phyloP scores from a whole-genome alignment of 2,329 filamentous ascomycete species.

The Tolypocladium album region DNA sequence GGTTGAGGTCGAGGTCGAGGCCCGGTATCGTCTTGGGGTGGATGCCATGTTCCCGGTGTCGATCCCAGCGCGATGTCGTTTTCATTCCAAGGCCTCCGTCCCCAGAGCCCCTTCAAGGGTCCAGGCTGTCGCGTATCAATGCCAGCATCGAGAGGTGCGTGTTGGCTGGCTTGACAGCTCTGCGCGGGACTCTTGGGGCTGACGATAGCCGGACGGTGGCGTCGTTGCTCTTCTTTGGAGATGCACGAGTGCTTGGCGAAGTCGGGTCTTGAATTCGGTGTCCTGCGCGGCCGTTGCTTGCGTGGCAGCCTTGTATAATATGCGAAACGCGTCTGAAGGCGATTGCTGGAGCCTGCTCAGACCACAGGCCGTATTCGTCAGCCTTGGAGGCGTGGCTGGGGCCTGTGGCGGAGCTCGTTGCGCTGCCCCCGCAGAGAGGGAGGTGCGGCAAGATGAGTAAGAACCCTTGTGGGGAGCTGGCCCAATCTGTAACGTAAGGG shows the following conservation, averaged over 20 bases:
- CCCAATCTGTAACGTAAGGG: not conserved
- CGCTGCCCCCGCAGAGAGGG: not conserved
- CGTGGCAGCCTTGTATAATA: conserved; percentile 9
- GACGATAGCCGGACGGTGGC: not conserved
- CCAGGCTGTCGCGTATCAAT: conserved; percentile 19
- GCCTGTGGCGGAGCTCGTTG: conserved; percentile 2
- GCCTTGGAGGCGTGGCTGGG: conserved; percentile 19
- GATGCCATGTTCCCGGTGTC: conserved; percentile 33
- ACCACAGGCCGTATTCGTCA: conserved; percentile 14
- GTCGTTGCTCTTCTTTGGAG: not conserved
- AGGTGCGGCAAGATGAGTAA: no score
- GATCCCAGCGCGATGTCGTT: conserved; percentile 9
- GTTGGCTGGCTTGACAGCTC: conserved; percentile 9
- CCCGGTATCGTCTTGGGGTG: conserved; percentile 47
- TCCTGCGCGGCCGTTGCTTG: not conserved
- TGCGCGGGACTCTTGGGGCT: conserved; percentile 14
- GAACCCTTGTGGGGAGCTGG: not conserved
- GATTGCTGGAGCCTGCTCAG: conserved; percentile 14
- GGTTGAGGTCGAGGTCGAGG: conserved; percentile 52
- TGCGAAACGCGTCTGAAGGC: conserved; percentile 1
- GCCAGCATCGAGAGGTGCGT: conserved; percentile 22
- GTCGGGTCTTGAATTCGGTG: not conserved
- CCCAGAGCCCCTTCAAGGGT: conserved; percentile 26
- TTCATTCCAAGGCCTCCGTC: conserved; percentile 11
- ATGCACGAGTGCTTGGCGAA: not conserved